These are phyloP conservation scores for Rhodotorula diobovata DNA, from an alignment of 768 basidiomycete genomes.

Conservation along the genomic window DNA sequence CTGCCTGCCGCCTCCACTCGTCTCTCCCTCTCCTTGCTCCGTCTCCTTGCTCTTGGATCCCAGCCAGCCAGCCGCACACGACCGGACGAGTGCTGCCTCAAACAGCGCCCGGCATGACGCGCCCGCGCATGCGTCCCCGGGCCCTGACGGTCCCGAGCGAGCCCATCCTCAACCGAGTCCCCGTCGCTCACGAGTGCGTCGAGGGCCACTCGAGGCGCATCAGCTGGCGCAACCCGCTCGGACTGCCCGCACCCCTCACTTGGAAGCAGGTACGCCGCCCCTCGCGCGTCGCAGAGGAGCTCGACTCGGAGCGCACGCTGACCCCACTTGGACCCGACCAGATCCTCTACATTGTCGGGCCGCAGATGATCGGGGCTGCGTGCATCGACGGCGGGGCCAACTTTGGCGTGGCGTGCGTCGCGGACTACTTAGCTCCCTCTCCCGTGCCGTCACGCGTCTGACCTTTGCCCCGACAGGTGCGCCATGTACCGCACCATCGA, in stretches of 20 bases:
- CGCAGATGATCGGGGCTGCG: conserved; percentile 31
- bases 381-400: conserved; percentile 31
- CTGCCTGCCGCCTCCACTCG: too few species aligned
- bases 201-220: conserved; percentile 13
- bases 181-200: conserved; percentile 28
- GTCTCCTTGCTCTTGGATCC: too few species aligned
- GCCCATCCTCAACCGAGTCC: not conserved
- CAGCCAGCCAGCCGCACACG: too few species aligned
- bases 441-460: not conserved
- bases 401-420: conserved; percentile 39
- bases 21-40: too few species aligned
- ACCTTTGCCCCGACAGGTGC: conserved; percentile 5
- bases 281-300: too few species aligned
- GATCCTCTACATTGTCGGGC: conserved; percentile 33
- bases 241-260: conserved; percentile 28
- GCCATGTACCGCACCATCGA: conserved; percentile 35
- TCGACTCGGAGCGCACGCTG: not conserved
- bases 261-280: conserved; percentile 22
- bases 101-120: not conserved
- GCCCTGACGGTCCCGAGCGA: not conserved
- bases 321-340: not conserved
- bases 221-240: conserved; percentile 22
- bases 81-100: too few species aligned
- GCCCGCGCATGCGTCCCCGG: not conserved
- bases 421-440: too few species aligned